Evolutionary conservation across 148 eudicot genomes (phyloP).

Genomic region (Linanthus parryae): DNA sequence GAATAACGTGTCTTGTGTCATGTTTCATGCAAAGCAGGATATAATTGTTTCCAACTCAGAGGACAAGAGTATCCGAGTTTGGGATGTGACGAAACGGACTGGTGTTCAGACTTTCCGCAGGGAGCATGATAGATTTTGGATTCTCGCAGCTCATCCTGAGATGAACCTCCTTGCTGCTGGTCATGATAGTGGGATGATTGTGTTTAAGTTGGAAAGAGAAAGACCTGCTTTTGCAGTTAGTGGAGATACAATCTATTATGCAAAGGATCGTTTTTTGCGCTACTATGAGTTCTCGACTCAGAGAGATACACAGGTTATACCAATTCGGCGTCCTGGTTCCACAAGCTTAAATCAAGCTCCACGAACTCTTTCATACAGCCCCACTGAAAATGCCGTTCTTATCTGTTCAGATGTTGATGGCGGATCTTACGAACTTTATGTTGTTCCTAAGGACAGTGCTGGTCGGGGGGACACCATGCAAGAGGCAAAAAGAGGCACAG

Average conservation of each 20-base stretch:
- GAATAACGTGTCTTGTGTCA: constrained; percentile 83
- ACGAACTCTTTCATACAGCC: constrained; percentile 72
- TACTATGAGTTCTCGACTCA: constrained; percentile 69
- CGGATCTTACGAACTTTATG: constrained; percentile 76
- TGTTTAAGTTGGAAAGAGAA: constrained; percentile 88
- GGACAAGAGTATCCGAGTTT: constrained; percentile 89
- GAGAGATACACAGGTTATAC: constrained; percentile 66
- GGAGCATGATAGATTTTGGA: constrained; percentile 86
- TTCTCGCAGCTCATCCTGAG: constrained; percentile 78
- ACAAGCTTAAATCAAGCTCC: constrained; percentile 73
- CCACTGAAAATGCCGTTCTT: constrained; percentile 75
- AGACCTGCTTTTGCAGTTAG: constrained; percentile 91
- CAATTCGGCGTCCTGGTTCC: constrained; percentile 80
- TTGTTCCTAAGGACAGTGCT: constrained; percentile 58
- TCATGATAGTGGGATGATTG: constrained; percentile 83
- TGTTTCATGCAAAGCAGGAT: constrained; percentile 86
- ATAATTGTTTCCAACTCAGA: constrained; percentile 93
- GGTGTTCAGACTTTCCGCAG: constrained; percentile 82
- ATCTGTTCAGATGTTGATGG: constrained; percentile 80
- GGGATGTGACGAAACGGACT: constrained; percentile 84
- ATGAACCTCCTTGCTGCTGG: constrained; percentile 87
- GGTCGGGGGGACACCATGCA: constrained; percentile 60
- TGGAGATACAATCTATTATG: constrained; percentile 70
- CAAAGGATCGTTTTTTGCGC: constrained; percentile 80
- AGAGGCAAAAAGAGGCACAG: constrained; percentile 69